A percentile compares a stretch with the other conserved stretches of the same genome.
These are phyloP conservation scores for Ephemerocybe angulata DNA, from an alignment of 768 basidiomycete species.

Conservation along the genomic window DNA sequence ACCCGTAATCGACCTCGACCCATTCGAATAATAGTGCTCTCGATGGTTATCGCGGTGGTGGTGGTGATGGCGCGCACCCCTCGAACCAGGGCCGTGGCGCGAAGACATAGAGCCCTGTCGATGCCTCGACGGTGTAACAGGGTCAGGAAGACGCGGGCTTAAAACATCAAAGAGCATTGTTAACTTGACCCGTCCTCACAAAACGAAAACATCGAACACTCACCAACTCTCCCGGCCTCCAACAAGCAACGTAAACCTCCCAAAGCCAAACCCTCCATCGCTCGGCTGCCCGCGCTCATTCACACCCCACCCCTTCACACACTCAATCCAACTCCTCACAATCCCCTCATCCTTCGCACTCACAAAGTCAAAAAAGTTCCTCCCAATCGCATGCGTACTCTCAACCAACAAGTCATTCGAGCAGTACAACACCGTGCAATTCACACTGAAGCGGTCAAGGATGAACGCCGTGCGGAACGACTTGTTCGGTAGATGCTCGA, in stretches of 20 bases:
- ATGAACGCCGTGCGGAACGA: conserved; percentile 78
- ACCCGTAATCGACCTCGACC: background rate
- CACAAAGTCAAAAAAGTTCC: conserved; percentile 77
- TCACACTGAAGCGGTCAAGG: conserved; percentile 68
- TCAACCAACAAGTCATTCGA: conserved; percentile 68
- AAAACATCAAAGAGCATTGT: background rate
- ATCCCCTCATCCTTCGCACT: conserved; percentile 55
- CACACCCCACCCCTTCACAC: conserved; percentile 79
- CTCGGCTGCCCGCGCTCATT: conserved; percentile 81
- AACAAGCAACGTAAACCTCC: conserved; percentile 55
- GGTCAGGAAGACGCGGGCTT: conserved; percentile 34
- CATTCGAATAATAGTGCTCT: conserved; percentile 1
- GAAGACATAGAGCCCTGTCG: conserved; percentile 21
- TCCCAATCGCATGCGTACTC: conserved; percentile 54
- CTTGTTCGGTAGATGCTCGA: conserved; percentile 62
- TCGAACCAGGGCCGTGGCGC: background rate
- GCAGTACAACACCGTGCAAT: conserved; percentile 66
- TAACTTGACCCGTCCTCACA: background rate
- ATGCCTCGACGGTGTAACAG: conserved; percentile 20
- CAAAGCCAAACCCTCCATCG: conserved; percentile 83
- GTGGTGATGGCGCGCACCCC: conserved; percentile 1
- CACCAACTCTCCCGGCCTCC: conserved; percentile 65
- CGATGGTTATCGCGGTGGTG: background rate
- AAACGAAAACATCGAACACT: conserved; percentile 18
- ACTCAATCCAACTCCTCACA: conserved; percentile 71